Conservation (phyloP, 208 protist species). For the Balamuthia mandrillaris region DNA sequence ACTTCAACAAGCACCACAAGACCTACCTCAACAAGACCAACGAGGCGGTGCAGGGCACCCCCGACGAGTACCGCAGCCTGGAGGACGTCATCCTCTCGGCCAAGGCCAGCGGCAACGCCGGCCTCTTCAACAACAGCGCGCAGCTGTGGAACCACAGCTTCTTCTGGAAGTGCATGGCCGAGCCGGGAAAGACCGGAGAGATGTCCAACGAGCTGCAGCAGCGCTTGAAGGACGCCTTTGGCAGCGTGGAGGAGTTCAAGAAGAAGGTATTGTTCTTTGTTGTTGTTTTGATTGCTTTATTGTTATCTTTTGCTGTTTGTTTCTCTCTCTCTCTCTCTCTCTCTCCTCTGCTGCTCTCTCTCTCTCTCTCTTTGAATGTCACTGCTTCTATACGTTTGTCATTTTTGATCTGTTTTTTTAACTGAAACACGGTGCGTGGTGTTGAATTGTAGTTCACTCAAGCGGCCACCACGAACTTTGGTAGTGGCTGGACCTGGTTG, state of each 20-base stretch:
- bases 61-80: constrained; percentile 29
- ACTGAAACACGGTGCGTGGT: background rate
- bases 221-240: constrained; percentile 35
- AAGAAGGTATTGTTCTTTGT: constrained; percentile 29
- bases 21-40: constrained; percentile 54
- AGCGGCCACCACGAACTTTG: constrained; percentile 39
- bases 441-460: constrained; percentile 34
- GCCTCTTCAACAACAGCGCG: constrained; percentile 49
- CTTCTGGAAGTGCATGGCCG: constrained; percentile 49
- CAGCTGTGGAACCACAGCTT: constrained; percentile 57
- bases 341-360: too few species aligned
- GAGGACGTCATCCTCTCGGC: constrained; percentile 46
- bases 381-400: too few species aligned
- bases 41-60: constrained; percentile 34
- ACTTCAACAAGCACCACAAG: constrained; percentile 55
- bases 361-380: too few species aligned
- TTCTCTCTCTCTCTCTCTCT: too few species aligned
- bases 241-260: constrained; percentile 47
- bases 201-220: constrained; percentile 13
- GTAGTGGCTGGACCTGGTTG: constrained; percentile 51
- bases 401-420: too few species aligned
- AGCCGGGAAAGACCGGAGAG: constrained; percentile 5
- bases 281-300: too few species aligned
- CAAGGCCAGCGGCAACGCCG: constrained; percentile 31
- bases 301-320: too few species aligned